These are phyloP conservation scores for Pseudoneurospora amorphoporcata DNA, from an alignment of 495 filamentous ascomycete genomes.

Conservation along the genomic window DNA sequence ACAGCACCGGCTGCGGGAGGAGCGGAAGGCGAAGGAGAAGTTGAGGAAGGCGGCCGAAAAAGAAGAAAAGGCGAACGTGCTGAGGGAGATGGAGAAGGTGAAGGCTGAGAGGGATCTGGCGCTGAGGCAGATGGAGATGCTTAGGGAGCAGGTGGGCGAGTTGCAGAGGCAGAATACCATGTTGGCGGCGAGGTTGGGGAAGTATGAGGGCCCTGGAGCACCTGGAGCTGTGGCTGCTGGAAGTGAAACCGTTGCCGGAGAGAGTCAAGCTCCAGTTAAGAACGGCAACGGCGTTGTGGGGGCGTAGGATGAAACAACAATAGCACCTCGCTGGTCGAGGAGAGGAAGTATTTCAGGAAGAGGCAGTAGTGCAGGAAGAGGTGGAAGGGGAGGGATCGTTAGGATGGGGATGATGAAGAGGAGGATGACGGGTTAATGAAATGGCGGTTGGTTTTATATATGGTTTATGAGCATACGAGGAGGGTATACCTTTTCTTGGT, in stretches of 20 bases:
- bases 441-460: not conserved
- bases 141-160: slow-evolving; percentile 50
- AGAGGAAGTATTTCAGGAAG: not conserved
- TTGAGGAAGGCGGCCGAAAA: slow-evolving; percentile 42
- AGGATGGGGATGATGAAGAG: not conserved
- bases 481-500: not conserved
- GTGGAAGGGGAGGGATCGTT: not conserved
- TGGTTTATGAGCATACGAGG: not conserved
- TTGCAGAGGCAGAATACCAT: slow-evolving; percentile 58
- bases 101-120: slow-evolving; percentile 47
- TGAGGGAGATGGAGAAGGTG: slow-evolving; percentile 39
- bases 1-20: slow-evolving; percentile 47
- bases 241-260: not conserved
- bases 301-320: not conserved
- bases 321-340: not conserved
- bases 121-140: slow-evolving; percentile 49
- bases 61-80: slow-evolving; percentile 39
- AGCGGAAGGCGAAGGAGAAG: slow-evolving; percentile 50
- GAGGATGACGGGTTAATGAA: not conserved
- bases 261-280: not conserved
- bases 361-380: not conserved
- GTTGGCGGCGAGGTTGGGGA: slow-evolving; percentile 43
- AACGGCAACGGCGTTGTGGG: not conserved
- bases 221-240: not conserved
- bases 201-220: not conserved